These are phyloP conservation scores for Holtermannia corniformis DNA, from an alignment of 768 basidiomycete genomes.

Conservation along the genomic window DNA sequence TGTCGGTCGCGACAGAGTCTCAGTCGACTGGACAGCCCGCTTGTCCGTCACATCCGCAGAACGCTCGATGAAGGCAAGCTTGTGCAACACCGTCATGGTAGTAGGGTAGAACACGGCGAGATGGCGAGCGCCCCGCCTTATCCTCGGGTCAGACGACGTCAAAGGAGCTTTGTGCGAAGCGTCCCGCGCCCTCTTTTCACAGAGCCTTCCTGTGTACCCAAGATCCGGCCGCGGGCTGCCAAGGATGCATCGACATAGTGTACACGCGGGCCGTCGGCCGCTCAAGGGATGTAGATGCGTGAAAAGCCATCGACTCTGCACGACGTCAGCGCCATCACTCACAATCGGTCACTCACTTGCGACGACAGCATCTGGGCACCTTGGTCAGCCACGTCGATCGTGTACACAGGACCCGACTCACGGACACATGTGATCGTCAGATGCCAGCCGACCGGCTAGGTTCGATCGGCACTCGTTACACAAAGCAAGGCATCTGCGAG, in stretches of 20 bases:
- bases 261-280: too few species aligned
- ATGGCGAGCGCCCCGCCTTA: too few species aligned
- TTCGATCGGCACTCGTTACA: conserved; percentile 36
- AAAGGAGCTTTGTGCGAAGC: too few species aligned
- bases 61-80: too few species aligned
- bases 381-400: background rate
- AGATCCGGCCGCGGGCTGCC: too few species aligned
- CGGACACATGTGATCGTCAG: conserved; percentile 35
- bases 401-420: conserved; percentile 5
- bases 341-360: conserved; percentile 15
- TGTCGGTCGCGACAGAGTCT: background rate
- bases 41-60: too few species aligned
- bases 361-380: conserved; percentile 10
- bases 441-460: conserved; percentile 28
- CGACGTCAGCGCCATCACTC: background rate
- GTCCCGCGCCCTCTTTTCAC: too few species aligned
- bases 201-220: too few species aligned
- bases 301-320: conserved; percentile 32
- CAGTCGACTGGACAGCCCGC: background rate
- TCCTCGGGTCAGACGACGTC: too few species aligned
- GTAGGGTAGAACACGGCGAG: too few species aligned
- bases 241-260: too few species aligned
- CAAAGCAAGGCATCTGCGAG: conserved; percentile 25
- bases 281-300: conserved; percentile 29
- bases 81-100: too few species aligned